These are phyloP conservation scores for Claviceps quebecensis DNA, from an alignment of 2,329 filamentous ascomycete genomes.

Conservation along the genomic window DNA sequence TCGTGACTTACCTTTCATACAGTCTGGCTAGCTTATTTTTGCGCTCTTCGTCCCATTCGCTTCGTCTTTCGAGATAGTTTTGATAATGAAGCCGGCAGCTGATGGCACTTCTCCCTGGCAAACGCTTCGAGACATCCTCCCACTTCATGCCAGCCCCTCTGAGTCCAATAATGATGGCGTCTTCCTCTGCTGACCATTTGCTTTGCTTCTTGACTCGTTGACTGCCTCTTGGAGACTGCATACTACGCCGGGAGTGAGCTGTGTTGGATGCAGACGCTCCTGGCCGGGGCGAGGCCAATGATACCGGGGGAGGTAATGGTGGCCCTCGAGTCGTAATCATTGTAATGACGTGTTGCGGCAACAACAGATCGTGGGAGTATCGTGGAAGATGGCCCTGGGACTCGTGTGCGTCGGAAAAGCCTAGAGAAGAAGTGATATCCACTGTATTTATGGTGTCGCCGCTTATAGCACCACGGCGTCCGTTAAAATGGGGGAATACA, in stretches of 20 bases:
- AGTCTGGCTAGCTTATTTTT: constrained; percentile 92
- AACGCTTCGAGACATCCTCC: constrained; percentile 89
- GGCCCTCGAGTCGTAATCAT: constrained; percentile 10
- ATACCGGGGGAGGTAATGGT: constrained; percentile 7
- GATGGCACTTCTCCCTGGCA: constrained; percentile 84
- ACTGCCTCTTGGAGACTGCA: constrained; percentile 36
- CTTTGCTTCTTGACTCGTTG: constrained; percentile 86
- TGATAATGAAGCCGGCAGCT: constrained; percentile 92
- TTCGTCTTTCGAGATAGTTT: constrained; percentile 86
- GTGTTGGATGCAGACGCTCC: constrained; percentile 20
- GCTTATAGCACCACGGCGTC: constrained; percentile 13
- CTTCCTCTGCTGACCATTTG: constrained; percentile 91
- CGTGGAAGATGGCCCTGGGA: constrained; percentile 36
- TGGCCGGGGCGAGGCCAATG: constrained; percentile 5
- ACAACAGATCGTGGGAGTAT: constrained; percentile 11
- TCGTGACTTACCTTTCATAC: constrained; percentile 68
- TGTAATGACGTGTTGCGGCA: constrained; percentile 10
- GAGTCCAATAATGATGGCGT: constrained; percentile 84
- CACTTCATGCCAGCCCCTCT: constrained; percentile 90
- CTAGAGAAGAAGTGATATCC: constrained; percentile 89
- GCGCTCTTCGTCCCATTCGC: constrained; percentile 93
- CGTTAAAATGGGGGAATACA: constrained; percentile 16
- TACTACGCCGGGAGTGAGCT: constrained; percentile 17
- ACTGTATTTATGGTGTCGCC: constrained; percentile 47
- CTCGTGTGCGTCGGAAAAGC: constrained; percentile 61